Percentiles rank a stretch among this genome's conserved stretches.
These are phyloP conservation scores for Zygoascus sp. DNA, from an alignment of 1,139 yeast species.

Conservation along the genomic window DNA sequence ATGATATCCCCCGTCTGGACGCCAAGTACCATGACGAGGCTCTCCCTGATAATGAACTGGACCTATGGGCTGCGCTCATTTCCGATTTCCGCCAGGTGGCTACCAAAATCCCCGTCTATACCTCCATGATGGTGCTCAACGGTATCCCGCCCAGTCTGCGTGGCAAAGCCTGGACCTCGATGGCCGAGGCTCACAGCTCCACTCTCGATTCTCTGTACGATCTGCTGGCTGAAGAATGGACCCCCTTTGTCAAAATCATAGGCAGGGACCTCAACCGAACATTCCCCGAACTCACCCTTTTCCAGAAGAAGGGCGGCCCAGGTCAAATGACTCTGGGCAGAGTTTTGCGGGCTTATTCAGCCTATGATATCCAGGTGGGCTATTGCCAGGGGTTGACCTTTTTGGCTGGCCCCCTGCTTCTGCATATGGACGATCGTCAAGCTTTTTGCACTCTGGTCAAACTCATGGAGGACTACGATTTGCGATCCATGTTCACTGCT, in stretches of 20 bases:
- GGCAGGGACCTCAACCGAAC: conserved; percentile 60
- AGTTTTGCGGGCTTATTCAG: conserved; percentile 60
- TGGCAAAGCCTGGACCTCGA: conserved; percentile 37
- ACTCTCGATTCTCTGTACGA: conserved; percentile 38
- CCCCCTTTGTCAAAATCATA: conserved; percentile 50
- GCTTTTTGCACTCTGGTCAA: conserved; percentile 54
- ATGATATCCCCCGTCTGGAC: conserved; percentile 28
- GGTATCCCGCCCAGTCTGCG: conserved; percentile 40
- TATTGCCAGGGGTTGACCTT: conserved; percentile 70
- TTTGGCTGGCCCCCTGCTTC: conserved; percentile 57
- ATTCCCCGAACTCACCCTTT: conserved; percentile 54
- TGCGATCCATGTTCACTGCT: conserved; percentile 55
- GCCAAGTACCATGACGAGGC: conserved; percentile 9
- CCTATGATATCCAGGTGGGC: conserved; percentile 65
- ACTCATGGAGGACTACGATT: conserved; percentile 59
- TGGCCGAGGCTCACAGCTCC: conserved; percentile 34
- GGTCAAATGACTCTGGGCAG: conserved; percentile 48
- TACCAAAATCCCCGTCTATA: conserved; percentile 32
- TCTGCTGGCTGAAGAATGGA: conserved; percentile 40
- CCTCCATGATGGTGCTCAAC: conserved; percentile 32
- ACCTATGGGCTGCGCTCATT: conserved; percentile 36
- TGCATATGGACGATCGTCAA: conserved; percentile 47
- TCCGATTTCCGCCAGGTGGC: conserved; percentile 35
- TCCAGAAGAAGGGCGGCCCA: conserved; percentile 44
- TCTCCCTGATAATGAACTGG: conserved; percentile 28